Evolutionary conservation across 495 filamentous ascomycete genomes (phyloP).

Genomic region (Tuber microsphaerosporum): DNA sequence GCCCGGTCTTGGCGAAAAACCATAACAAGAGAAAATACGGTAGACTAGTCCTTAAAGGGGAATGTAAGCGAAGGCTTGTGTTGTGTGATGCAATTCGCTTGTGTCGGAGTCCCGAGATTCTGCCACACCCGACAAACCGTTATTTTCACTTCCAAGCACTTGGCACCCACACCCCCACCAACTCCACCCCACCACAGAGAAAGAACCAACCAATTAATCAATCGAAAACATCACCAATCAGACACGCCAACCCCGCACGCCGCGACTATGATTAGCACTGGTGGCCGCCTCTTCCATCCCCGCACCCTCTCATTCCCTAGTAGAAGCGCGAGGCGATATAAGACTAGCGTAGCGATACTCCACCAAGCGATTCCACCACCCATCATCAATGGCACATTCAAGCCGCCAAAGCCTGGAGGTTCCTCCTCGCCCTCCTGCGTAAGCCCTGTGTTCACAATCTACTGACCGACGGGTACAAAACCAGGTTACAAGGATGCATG

Average conservation of each 20-base stretch:
- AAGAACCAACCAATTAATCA: neutral
- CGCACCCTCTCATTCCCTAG: neutral
- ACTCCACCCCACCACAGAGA: neutral
- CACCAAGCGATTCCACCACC: neutral
- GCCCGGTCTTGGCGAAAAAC: too few species aligned
- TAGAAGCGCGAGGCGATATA: neutral
- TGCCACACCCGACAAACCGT: neutral
- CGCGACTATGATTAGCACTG: neutral
- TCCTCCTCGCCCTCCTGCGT: neutral
- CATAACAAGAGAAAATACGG: too few species aligned
- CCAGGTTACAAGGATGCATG: neutral
- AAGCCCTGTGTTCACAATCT: neutral
- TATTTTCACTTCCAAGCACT: neutral
- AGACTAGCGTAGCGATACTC: neutral
- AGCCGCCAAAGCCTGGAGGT: neutral
- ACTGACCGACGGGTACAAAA: neutral
- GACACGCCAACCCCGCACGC: too few species aligned
- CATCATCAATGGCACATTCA: neutral
- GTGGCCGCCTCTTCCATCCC: neutral
- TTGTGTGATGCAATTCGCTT: too few species aligned
- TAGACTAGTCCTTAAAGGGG: too few species aligned
- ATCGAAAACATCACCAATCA: neutral
- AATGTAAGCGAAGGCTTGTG: too few species aligned
- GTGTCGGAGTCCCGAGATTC: neutral
- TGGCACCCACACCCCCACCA: neutral